Conservation (phyloP, 192 early-diverging fungal species). For the Umbelopsis ramanniana region DNA sequence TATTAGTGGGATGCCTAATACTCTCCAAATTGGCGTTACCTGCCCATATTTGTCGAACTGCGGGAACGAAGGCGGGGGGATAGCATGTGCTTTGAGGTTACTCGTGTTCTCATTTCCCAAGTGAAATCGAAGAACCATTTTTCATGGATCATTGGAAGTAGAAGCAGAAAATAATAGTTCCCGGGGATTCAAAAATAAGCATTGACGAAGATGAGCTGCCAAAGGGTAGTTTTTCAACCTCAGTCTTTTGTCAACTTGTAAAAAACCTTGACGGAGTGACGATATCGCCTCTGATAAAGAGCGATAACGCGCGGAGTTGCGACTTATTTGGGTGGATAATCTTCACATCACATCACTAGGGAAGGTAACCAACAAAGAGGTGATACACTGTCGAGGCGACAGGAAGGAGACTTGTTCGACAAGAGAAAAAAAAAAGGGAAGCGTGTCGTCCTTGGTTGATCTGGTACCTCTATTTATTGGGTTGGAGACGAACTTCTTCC, state of each 20-base stretch:
- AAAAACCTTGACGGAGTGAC: conserved; percentile 21
- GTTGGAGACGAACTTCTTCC: no score
- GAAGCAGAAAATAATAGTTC: background rate
- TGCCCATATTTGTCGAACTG: conserved; percentile 20
- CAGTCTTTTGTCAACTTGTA: conserved; percentile 17
- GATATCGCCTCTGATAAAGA: background rate
- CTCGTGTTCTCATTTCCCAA: background rate
- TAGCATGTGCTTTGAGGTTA: no score
- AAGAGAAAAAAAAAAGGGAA: no score
- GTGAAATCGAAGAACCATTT: background rate
- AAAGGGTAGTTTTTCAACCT: background rate
- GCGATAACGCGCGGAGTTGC: conserved; percentile 20
- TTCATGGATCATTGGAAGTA: background rate
- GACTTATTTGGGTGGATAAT: conserved; percentile 7
- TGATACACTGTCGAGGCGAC: conserved; percentile 8
- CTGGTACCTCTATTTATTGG: no score
- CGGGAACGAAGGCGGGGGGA: background rate
- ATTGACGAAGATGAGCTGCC: background rate
- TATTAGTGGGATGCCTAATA: background rate
- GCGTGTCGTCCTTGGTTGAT: no score
- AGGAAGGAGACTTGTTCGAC: no score
- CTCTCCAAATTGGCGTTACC: conserved; percentile 13
- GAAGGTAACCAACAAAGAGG: no score
- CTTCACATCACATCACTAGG: background rate
- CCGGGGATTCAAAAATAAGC: conserved; percentile 23